Conservation (phyloP, 805 yeast species). For the Candida vartiovaarae region DNA sequence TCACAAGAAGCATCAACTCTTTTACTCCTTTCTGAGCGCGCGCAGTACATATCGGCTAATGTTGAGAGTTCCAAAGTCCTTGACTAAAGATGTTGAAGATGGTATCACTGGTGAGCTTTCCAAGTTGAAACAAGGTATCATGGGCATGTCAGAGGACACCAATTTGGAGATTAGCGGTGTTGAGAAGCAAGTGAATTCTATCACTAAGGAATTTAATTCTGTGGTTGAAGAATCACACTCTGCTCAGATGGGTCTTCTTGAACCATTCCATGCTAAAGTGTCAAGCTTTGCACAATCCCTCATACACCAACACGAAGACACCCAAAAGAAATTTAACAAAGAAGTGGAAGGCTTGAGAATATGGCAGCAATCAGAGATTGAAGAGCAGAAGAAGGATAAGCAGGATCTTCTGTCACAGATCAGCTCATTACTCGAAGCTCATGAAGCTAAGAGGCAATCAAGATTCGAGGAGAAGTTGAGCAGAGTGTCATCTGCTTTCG, state of each 20-base stretch:
- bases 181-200: background rate
- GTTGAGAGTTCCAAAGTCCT: slow-evolving; percentile 14
- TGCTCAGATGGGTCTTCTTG: too few relatives aligned
- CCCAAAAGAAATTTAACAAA: background rate
- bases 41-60: background rate
- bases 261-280: too few relatives aligned
- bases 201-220: background rate
- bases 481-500: slow-evolving; percentile 7
- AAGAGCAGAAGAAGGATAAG: background rate
- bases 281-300: background rate
- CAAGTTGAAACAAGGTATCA: background rate
- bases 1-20: slow-evolving; percentile 6
- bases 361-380: background rate
- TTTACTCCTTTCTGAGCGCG: background rate
- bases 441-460: slow-evolving; percentile 4
- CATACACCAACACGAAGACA: background rate
- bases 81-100: slow-evolving; percentile 11
- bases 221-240: background rate
- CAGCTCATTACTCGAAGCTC: slow-evolving; percentile 4
- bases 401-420: slow-evolving; percentile 9
- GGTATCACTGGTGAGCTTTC: slow-evolving; percentile 7
- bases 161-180: background rate
- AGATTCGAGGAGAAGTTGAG: slow-evolving; percentile 4
- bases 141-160: slow-evolving; percentile 1
- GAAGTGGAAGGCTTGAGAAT: slow-evolving; percentile 1